Percentiles rank a stretch among this genome's conserved stretches.
phyloP scores from a whole-genome alignment of 257 asterid species.

The Solanum sitiens region DNA sequence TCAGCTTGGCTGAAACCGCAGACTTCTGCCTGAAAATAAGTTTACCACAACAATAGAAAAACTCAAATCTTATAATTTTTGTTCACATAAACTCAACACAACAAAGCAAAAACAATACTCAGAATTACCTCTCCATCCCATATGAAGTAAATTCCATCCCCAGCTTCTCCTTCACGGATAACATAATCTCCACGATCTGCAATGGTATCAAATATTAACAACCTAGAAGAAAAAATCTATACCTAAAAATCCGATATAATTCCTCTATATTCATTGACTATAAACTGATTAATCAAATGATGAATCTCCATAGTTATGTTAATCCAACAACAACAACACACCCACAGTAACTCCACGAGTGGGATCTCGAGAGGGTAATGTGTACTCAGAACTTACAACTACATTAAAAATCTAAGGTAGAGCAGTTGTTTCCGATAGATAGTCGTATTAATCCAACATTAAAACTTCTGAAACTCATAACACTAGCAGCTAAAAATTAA shows the following conservation, averaged over 20 bases:
- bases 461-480: background rate
- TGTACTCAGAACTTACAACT: background rate
- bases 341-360: background rate
- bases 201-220: background rate
- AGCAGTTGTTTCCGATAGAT: background rate
- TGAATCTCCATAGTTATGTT: background rate
- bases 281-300: background rate
- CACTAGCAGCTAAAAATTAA: background rate
- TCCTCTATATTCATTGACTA: background rate
- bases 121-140: constrained; percentile 83
- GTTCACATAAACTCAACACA: background rate
- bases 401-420: background rate
- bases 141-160: constrained; percentile 71
- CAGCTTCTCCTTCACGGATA: constrained; percentile 70
- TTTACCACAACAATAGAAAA: background rate
- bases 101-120: constrained; percentile 3
- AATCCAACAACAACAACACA: background rate
- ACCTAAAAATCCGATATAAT: background rate
- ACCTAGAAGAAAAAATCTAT: background rate
- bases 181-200: constrained; percentile 68
- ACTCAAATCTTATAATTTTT: background rate
- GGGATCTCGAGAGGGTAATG: background rate
- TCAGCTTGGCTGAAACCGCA: constrained; percentile 53
- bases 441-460: background rate
- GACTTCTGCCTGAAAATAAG: constrained; percentile 70